phyloP scores from a whole-genome alignment of 163 green algal species.

The Scenedesmus sp. region DNA sequence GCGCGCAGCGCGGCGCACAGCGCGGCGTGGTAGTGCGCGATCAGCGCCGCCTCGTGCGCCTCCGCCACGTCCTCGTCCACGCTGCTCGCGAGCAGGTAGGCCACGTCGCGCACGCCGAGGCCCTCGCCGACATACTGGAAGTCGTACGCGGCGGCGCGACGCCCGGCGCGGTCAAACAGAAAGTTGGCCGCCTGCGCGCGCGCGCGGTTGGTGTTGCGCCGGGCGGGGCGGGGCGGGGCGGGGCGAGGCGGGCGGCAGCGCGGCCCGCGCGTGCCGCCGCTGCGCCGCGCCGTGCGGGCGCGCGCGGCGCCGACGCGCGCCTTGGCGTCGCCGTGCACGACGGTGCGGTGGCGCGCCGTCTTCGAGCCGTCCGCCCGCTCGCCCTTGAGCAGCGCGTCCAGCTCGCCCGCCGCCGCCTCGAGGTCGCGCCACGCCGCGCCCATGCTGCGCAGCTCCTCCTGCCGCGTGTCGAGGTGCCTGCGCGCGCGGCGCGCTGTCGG shows the following conservation, averaged over 20 bases:
- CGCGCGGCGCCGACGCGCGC: too few species aligned
- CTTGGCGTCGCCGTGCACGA: conserved; percentile 63
- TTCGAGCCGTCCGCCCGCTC: conserved; percentile 1
- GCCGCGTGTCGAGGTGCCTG: conserved; percentile 38
- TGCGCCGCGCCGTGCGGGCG: too few species aligned
- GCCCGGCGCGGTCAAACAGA: conserved; percentile 30
- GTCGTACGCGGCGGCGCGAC: conserved; percentile 43
- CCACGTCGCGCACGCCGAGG: conserved; percentile 56
- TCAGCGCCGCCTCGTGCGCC: conserved; percentile 49
- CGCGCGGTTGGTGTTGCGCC: too few species aligned
- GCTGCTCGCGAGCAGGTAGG: conserved; percentile 53
- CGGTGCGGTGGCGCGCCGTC: conserved; percentile 26
- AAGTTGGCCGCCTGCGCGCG: too few species aligned
- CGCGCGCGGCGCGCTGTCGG: background rate
- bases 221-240: too few species aligned
- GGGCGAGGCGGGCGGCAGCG: too few species aligned
- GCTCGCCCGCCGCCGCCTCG: background rate
- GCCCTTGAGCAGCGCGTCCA: conserved; percentile 23
- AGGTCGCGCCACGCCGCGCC: too few species aligned
- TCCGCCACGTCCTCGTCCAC: conserved; percentile 43
- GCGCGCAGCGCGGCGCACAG: conserved; percentile 31
- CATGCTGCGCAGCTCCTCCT: too few species aligned
- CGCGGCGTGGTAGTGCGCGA: conserved; percentile 52
- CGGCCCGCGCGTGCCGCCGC: too few species aligned
- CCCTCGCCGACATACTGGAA: conserved; percentile 63